Percentiles rank a stretch among this genome's conserved stretches.
These are phyloP conservation scores for Quercus alba DNA, from an alignment of 306 rosid genomes.

Conservation along the genomic window DNA sequence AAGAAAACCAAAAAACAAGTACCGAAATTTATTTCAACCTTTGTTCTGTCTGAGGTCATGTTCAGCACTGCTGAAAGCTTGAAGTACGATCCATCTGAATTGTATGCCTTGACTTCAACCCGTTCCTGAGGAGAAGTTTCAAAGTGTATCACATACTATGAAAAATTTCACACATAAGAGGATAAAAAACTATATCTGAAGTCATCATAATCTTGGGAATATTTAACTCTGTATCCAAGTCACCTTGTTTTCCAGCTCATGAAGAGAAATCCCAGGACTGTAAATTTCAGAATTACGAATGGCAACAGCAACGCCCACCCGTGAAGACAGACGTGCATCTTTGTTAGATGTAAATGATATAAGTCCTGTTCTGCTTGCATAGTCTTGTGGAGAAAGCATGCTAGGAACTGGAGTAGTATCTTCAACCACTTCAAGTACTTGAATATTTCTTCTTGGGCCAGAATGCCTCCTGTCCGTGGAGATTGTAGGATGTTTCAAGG, in stretches of 20 bases:
- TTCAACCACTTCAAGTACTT: constrained; percentile 86
- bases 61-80: constrained; percentile 82
- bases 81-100: constrained; percentile 87
- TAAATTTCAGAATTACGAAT: constrained; percentile 58
- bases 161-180: constrained; percentile 5
- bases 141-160: constrained; percentile 24
- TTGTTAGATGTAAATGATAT: constrained; percentile 70
- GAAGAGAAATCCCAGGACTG: constrained; percentile 83
- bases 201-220: neutral
- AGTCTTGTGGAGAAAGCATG: constrained; percentile 96
- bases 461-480: constrained; percentile 73
- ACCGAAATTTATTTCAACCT: constrained; percentile 45
- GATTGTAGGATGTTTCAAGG: constrained; percentile 68
- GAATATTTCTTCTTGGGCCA: constrained; percentile 53
- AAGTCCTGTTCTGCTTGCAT: constrained; percentile 60
- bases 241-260: constrained; percentile 96
- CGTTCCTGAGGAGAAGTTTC: constrained; percentile 63
- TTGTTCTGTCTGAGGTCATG: constrained; percentile 94
- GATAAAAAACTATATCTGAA: neutral
- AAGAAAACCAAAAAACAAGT: constrained; percentile 1
- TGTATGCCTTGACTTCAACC: constrained; percentile 80
- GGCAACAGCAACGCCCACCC: constrained; percentile 90
- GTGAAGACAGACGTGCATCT: constrained; percentile 64
- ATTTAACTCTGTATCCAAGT: constrained; percentile 17
- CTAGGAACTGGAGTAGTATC: constrained; percentile 79